Percentiles rank a stretch among this genome's conserved stretches.
Evolutionary conservation across 2,329 filamentous ascomycete genomes (phyloP).

Genomic region (Macroventuria anomochaeta): DNA sequence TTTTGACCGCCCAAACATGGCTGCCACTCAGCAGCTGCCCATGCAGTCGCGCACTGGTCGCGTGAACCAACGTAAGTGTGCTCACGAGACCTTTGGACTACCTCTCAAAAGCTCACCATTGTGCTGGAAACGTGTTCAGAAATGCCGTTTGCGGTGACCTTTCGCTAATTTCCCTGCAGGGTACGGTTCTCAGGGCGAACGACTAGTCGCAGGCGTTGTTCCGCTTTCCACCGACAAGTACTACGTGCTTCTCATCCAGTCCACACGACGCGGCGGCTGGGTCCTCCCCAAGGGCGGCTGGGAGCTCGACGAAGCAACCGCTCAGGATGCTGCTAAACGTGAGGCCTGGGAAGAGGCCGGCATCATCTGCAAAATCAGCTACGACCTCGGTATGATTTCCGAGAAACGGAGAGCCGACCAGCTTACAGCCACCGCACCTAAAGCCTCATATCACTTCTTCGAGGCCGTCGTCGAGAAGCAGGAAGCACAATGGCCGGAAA

Average conservation of each 20-base stretch:
- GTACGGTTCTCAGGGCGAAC: constrained; percentile 90
- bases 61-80: constrained; percentile 78
- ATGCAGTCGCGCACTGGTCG: constrained; percentile 76
- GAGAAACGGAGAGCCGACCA: constrained; percentile 71
- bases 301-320: constrained; percentile 91
- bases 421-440: constrained; percentile 68
- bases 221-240: constrained; percentile 85
- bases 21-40: constrained; percentile 53
- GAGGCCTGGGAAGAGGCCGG: constrained; percentile 99
- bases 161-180: constrained; percentile 61
- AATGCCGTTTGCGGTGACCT: constrained; percentile 6
- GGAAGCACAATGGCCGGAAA: constrained; percentile 90
- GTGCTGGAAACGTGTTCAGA: background rate
- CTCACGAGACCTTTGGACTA: constrained; percentile 26
- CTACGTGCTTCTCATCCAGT: constrained; percentile 92
- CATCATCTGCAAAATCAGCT: constrained; percentile 82
- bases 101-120: constrained; percentile 19
- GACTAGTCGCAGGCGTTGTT: constrained; percentile 93
- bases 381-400: constrained; percentile 83
- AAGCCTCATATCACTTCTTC: constrained; percentile 80
- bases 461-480: constrained; percentile 88
- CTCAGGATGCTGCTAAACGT: constrained; percentile 79
- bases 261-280: constrained; percentile 88
- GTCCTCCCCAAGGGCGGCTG: constrained; percentile 97
- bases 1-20: constrained; percentile 47